These are phyloP conservation scores for Plantago major DNA, from an alignment of 257 asterid genomes.

Conservation along the genomic window DNA sequence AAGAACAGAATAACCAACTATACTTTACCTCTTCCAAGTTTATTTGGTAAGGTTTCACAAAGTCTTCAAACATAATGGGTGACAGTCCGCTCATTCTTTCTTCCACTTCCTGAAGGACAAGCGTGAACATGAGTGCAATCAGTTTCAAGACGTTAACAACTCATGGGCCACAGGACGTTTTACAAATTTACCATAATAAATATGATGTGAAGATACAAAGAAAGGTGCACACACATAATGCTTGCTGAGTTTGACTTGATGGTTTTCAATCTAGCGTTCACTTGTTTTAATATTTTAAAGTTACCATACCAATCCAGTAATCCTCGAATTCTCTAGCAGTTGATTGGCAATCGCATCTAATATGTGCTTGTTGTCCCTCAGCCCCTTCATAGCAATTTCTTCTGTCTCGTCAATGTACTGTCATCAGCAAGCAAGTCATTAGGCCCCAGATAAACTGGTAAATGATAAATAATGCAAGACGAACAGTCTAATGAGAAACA, in stretches of 20 bases:
- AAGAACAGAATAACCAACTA: background rate
- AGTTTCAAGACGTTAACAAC: background rate
- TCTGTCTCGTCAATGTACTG: constrained; percentile 96
- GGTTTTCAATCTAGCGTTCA: too few species aligned
- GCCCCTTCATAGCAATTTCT: constrained; percentile 89
- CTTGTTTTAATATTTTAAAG: background rate
- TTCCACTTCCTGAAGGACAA: constrained; percentile 72
- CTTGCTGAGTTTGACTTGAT: too few species aligned
- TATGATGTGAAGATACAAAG: background rate
- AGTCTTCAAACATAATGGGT: constrained; percentile 86
- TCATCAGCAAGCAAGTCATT: constrained; percentile 20
- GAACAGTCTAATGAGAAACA: background rate
- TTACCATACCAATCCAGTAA: constrained; percentile 78
- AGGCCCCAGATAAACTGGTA: constrained; percentile 10
- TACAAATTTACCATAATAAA: too few species aligned
- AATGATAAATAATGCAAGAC: background rate
- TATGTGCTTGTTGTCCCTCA: constrained; percentile 72
- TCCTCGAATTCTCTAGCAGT: constrained; percentile 68
- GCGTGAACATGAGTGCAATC: constrained; percentile 6
- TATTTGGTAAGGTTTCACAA: constrained; percentile 77
- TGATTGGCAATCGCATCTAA: constrained; percentile 61
- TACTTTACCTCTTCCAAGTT: constrained; percentile 60
- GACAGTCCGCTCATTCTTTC: constrained; percentile 61
- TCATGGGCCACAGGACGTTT: background rate
- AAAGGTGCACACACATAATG: too few species aligned